Evolutionary conservation across 208 protist species (phyloP), one percentile per base, ranked within the genome.

Genomic region (Acanthamoeba castellanii): DNA sequence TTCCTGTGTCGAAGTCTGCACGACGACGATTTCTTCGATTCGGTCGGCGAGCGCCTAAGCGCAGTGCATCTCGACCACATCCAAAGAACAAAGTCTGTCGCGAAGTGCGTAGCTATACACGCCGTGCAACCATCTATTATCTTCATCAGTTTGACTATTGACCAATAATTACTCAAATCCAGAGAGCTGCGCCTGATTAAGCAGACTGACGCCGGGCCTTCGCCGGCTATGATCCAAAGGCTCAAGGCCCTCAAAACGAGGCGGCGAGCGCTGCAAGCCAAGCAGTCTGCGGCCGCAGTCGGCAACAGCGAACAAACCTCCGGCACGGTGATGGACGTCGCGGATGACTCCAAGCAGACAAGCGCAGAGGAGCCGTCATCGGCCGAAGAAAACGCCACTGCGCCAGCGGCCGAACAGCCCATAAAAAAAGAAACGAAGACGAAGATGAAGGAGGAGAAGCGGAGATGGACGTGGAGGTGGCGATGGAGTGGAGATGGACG

Each of bases 21-120:
- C 34, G 81, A 88, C n/a, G 50, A 88, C 13, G 81, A 18, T 27
- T 88, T 66, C 30, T 88, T 45, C 32, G 22, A 47, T 7, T 20
- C 81, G 81, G 30, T 88, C 13, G 81, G n/a, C 50, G 50, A 88
- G 81, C 50, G 64, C 50, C 52, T 88, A 27, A 45, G 50, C 27
- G 5, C n/a, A 0, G 20, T 64, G 14, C 81, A 88, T 18, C 50
- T 88, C 47, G 27, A 45, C n/a, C 81, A 88, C 50, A 64, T 88
- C 37, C 47, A 25, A 27, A 13, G 47, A n/a, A 88, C 45, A 3
- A 88, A 88, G 52, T 88, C 81, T 55, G 42, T 88, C 16, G 32
- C 50, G 0, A 6, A 27, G 81, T 88, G 64, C 74, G 45, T 14
- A 5, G 9, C 34, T 22, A 59, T 20, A 0, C 55, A 59, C 55